Conservation (phyloP, 805 yeast species). For the Candida vaughaniae region DNA sequence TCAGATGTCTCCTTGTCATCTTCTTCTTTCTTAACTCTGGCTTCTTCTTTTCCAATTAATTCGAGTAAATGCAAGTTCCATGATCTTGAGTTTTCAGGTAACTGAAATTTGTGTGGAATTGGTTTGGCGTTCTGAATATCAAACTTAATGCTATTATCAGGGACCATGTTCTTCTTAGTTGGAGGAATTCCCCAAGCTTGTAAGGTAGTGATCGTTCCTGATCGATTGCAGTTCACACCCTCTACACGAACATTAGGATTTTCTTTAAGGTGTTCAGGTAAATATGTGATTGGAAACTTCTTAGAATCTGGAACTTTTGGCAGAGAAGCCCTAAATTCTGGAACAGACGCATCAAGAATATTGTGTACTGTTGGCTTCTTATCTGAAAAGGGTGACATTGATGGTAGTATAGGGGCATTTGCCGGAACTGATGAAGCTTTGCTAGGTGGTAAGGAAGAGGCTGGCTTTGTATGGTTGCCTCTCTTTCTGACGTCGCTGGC, state of each 20-base stretch:
- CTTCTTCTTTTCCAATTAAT: constrained; percentile 3
- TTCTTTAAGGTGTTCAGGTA: constrained; percentile 22
- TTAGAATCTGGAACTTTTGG: constrained; percentile 10
- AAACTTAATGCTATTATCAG: constrained; percentile 28
- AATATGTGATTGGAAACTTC: constrained; percentile 31
- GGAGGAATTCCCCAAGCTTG: constrained; percentile 13
- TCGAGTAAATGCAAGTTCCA: constrained; percentile 20
- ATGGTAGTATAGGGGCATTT: not conserved
- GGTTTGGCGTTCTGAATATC: constrained; percentile 33
- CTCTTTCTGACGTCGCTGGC: constrained; percentile 1
- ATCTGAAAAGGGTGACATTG: too few relatives aligned
- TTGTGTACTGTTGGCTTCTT: constrained; percentile 10
- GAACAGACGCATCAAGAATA: constrained; percentile 6
- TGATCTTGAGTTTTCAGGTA: constrained; percentile 25
- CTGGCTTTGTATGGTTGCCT: constrained; percentile 1
- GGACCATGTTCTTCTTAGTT: constrained; percentile 29
- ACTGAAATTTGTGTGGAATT: constrained; percentile 15
- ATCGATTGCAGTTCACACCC: constrained; percentile 14
- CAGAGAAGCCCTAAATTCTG: constrained; percentile 1
- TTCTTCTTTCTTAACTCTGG: not conserved
- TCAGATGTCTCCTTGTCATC: not conserved
- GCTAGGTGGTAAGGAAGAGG: not conserved
- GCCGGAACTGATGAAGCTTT: not conserved
- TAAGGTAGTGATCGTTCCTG: constrained; percentile 12
- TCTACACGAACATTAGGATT: constrained; percentile 10